Conservation (phyloP, 192 early-diverging fungal species). For the Coemansia aciculifera region DNA sequence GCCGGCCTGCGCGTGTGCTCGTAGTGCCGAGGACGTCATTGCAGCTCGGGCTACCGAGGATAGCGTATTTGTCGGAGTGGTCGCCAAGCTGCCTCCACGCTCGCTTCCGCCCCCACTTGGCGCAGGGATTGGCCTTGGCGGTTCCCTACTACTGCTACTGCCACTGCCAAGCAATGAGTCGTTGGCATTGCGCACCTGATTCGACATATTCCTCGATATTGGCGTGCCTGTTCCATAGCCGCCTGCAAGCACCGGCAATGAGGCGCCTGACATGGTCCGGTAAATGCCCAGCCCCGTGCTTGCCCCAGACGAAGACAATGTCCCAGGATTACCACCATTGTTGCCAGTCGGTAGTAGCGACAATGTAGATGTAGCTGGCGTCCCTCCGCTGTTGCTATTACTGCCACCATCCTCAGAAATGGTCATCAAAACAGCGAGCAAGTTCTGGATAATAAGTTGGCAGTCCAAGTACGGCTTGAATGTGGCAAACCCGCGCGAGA, state of each 20-base stretch:
- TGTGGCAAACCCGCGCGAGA: conserved; percentile 45
- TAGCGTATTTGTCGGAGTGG: conserved; percentile 24
- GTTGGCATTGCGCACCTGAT: background rate
- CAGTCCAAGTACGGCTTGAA: conserved; percentile 52
- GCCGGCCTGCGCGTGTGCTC: conserved; percentile 10
- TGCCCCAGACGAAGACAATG: conserved; percentile 10
- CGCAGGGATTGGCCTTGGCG: conserved; percentile 12
- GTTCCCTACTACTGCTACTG: background rate
- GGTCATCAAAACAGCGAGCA: conserved; percentile 35
- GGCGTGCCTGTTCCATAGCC: conserved; percentile 1
- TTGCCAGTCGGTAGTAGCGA: background rate
- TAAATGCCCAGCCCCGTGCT: conserved; percentile 15
- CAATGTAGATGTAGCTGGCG: background rate
- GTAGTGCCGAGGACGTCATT: conserved; percentile 21
- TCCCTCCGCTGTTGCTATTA: background rate
- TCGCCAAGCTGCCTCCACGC: conserved; percentile 14
- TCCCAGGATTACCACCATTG: conserved; percentile 2
- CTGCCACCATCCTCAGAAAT: conserved; percentile 22
- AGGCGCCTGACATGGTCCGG: conserved; percentile 29
- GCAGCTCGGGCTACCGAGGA: conserved; percentile 23
- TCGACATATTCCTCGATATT: conserved; percentile 12
- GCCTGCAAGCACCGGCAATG: conserved; percentile 15
- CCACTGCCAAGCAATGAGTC: background rate
- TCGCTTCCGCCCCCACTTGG: conserved; percentile 4
- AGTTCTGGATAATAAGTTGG: conserved; percentile 31